Evolutionary conservation across 1,284 basidiomycete genomes (phyloP), one percentile per base, ranked within the genome.

Genomic region (Apiotrichum porosum): DNA sequence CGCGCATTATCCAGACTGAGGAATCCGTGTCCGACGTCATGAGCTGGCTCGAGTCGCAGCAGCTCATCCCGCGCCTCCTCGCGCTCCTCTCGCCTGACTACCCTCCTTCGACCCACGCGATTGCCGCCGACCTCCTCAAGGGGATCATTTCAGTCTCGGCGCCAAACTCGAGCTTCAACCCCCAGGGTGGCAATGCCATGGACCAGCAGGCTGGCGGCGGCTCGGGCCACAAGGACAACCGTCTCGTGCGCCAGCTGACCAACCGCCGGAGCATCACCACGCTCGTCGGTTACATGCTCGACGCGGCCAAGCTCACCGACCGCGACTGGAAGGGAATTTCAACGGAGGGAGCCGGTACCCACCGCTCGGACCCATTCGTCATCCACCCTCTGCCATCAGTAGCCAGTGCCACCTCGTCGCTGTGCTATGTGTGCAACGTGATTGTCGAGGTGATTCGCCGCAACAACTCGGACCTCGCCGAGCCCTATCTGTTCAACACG

Each of bases 401-500:
- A 15, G 84, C 88, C 48, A 85, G 84, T 1, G 81, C 83, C n/a
- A 83, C 84, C 0, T 97, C 93, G 6, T 91, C 91, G 0, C 82
- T 97, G 37, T 81, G 88, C 26, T 84, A 91, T 53, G 86, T 90
- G 22, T 87, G 94, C 58, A 86, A 86, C 42, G 83, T 98, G 62
- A 80, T 97, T 56, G 88, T 97, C 62, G 95, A 99, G 71, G 80
- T 99, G 32, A 97, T 99, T 60, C 82, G 95, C 47, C 93, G 97
- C 71, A 98, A 98, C 74, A 98, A 98, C 73, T 94, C 92, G 44
- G 94, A 99, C 71, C 97, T 93, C 70, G 94, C 95, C 66, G 95
- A 99, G 75, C 94, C 93, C 14, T 95, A 94, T 71, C 80, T 97
- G n/a, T 95, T 97, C 75, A 91, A 97, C 68, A 92, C 89, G 1